phyloP scores from a whole-genome alignment of 1,139 yeast genomes.

The Scheffersomyces titani region DNA sequence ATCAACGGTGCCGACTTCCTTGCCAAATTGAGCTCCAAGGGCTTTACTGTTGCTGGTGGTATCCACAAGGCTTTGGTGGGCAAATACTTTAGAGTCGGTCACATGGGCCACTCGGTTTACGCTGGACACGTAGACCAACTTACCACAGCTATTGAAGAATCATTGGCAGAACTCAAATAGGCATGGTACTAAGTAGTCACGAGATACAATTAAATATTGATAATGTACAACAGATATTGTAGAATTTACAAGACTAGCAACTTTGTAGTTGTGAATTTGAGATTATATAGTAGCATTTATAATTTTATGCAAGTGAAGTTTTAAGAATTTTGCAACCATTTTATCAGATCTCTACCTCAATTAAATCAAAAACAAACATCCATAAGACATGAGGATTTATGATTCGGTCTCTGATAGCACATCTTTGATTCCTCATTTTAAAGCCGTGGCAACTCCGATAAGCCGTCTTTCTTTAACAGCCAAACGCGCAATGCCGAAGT shows the following conservation, averaged over 20 bases:
- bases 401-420: background rate
- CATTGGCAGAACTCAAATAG: slow-evolving; percentile 29
- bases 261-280: too few species aligned
- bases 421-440: background rate
- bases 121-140: slow-evolving; percentile 45
- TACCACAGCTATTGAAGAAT: slow-evolving; percentile 36
- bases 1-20: slow-evolving; percentile 66
- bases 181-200: background rate
- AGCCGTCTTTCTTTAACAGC: background rate
- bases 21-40: slow-evolving; percentile 56
- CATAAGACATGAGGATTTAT: too few species aligned
- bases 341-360: too few species aligned
- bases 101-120: slow-evolving; percentile 72
- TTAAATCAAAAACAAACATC: too few species aligned
- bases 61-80: slow-evolving; percentile 79
- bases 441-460: background rate
- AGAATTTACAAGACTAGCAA: too few species aligned
- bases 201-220: background rate
- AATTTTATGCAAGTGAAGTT: background rate
- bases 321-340: background rate
- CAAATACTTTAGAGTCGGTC: slow-evolving; percentile 91
- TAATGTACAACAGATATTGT: background rate
- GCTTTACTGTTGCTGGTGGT: slow-evolving; percentile 90
- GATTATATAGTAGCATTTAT: background rate
- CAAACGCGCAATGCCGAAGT: background rate